Evolutionary conservation across 441 rosid species (phyloP), one percentile per base, ranked within the genome.

Genomic region (Syzygium syzygioides): DNA sequence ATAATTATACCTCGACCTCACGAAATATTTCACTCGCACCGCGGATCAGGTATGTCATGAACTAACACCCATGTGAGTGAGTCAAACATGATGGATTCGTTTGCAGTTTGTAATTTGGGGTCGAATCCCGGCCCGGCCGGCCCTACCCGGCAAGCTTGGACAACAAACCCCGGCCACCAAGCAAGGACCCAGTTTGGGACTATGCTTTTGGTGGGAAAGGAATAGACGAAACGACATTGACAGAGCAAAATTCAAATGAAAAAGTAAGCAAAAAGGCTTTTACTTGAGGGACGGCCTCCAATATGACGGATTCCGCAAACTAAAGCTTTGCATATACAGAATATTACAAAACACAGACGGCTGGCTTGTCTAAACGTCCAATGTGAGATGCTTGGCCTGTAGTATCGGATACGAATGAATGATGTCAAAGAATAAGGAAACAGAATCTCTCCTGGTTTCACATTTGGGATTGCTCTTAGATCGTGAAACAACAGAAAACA

Each of bases 51-150:
- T 6, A 11, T 0, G 28, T 41, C 28, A 13, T 11, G 50, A 37
- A 50, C 52, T 20, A 71, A 37, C 25, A 37, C 52, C 23, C 83
- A 37, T 30, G 20, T 15, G 20, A 4, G 71, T 30, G 18, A 15
- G 11, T 30, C 37, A 0, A 2, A n/a, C 9, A 14, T 2, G 1
- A 37, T 2, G 1, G 23, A 41, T 12, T 12, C 48, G 15, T 23
- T 6, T 6, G 52, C 52, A 76, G 6, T 23, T 76, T 13, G 52
- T 7, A 25, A 13, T 41, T 25, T 41, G n/a, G 50, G 18, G n/a
- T 41, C 9, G 3, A 12, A 41, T 41, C 53, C 64, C 2, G 9
- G 4, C 9, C 30, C 30, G 3, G 7, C 64, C 17, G 2, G 9
- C 34, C 34, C 48, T 45, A 57, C 62, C 28, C 28, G 64, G 26